phyloP scores from a whole-genome alignment of 176 grass and related monocot genomes.

The Guadua angustifolia region DNA sequence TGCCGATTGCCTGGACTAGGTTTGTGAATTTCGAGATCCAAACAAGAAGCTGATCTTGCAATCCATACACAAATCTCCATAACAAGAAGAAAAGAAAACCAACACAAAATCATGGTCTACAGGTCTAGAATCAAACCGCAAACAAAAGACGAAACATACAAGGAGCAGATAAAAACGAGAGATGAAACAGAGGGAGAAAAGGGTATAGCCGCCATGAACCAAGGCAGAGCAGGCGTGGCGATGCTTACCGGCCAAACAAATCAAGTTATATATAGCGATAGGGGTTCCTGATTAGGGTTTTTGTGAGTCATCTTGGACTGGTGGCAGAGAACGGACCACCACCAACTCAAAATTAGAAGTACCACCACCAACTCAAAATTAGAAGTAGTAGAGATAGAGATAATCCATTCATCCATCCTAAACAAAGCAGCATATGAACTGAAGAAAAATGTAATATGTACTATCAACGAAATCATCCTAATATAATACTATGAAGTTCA shows the following conservation, averaged over 20 bases:
- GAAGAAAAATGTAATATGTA: too few species aligned
- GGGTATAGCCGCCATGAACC: too few species aligned
- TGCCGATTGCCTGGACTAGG: slow-evolving; percentile 48
- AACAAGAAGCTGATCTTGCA: slow-evolving; percentile 82
- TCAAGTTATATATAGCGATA: neutral
- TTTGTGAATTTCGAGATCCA: slow-evolving; percentile 36
- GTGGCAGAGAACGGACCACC: too few species aligned
- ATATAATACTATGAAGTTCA: too few species aligned
- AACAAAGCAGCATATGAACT: too few species aligned
- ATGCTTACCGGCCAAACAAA: neutral
- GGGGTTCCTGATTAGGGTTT: slow-evolving; percentile 42
- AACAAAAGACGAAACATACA: neutral
- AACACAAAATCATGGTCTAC: neutral
- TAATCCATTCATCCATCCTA: too few species aligned
- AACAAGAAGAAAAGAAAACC: too few species aligned
- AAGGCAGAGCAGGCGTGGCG: neutral
- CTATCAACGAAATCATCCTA: too few species aligned
- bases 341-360: too few species aligned
- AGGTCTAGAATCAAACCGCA: neutral
- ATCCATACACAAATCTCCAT: neutral
- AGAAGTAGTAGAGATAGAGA: too few species aligned
- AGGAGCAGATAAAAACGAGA: neutral
- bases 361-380: too few species aligned
- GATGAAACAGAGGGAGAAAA: neutral
- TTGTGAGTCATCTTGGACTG: neutral